Evolutionary conservation across 2,329 filamentous ascomycete species (phyloP), one percentile per base, ranked within the genome.

Genomic region (Apiospora arundinis): DNA sequence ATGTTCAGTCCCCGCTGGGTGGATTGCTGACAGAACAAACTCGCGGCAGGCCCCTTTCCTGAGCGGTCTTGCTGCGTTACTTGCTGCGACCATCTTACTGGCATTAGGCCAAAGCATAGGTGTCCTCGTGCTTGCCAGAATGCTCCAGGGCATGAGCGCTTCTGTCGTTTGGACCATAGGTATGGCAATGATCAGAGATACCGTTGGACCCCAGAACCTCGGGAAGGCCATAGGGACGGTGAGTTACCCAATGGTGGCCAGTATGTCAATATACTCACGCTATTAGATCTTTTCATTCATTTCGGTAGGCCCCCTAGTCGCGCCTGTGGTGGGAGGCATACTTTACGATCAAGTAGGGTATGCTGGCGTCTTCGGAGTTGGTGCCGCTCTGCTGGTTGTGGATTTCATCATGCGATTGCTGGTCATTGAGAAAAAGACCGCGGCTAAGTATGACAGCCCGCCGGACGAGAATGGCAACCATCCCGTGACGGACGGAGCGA

Each of bases 351-450:
- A 87, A 74, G 84, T 85, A 0, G 90, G 90, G 2, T 88, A 89
- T 75, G 77, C 79, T 16, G 89, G 88, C 0, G 89, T 92, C 0
- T 91, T 91, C 76, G 85, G 84, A 0, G 80, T 91, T 32, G 86
- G 85, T 0, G 83, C 89, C 67, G 85, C 82, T 0, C 78, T 92
- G 11, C 77, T 92, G 1, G 84, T 76, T 0, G 72, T 92, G 21
- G 90, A 92, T 77, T 87, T 92, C 72, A 70, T 88, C 28, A 86
- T 92, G 84, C 86, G 91, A 16, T 75, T 90, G 0, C 77, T 89
- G 6, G 83, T 92, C 69, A 84, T 92, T n/a, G 90, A 92, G 79
- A 91, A 90, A 79, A 90, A 88, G 76, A 83, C 85, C 1, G 89
- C 89, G 0, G 78, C 78, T 11, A 82, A 81, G 72, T 89, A 87